These are phyloP conservation scores for Myochromella boudieri DNA, from an alignment of 768 basidiomycete genomes.

Conservation along the genomic window DNA sequence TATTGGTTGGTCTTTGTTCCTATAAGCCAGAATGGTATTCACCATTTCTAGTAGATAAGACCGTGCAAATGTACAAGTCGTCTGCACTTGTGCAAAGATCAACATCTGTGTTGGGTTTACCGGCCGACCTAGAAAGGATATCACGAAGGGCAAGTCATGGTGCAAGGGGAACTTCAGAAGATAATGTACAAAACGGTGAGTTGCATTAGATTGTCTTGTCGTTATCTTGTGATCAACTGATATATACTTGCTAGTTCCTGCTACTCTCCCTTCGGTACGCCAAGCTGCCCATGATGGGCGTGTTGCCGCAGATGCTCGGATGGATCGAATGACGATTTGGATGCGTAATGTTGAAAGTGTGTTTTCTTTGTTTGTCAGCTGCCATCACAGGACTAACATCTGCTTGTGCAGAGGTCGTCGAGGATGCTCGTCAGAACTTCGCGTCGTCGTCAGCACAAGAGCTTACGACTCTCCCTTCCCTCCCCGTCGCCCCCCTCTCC, in stretches of 20 bases:
- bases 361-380: slow-evolving; percentile 26
- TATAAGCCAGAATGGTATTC: no score
- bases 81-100: slow-evolving; percentile 50
- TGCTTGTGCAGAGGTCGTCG: slow-evolving; percentile 67
- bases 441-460: slow-evolving; percentile 49
- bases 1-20: slow-evolving; percentile 54
- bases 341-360: slow-evolving; percentile 81
- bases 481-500: slow-evolving; percentile 60
- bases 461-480: slow-evolving; percentile 52
- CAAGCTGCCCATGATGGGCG: slow-evolving; percentile 54
- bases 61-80: slow-evolving; percentile 65
- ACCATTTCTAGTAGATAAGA: slow-evolving; percentile 51
- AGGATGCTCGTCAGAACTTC: slow-evolving; percentile 78
- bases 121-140: slow-evolving; percentile 32
- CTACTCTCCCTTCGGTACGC: slow-evolving; percentile 52
- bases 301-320: slow-evolving; percentile 50
- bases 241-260: slow-evolving; percentile 34
- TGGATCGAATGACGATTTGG: slow-evolving; percentile 79
- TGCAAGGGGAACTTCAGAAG: slow-evolving; percentile 48
- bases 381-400: slow-evolving; percentile 10
- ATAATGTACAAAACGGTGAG: slow-evolving; percentile 47
- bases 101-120: slow-evolving; percentile 42
- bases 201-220: background rate
- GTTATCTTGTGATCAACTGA: background rate
- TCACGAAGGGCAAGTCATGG: slow-evolving; percentile 23